A percentile compares a stretch with the other conserved stretches of the same genome.
Conservation (phyloP, 768 basidiomycete species). For the Crassisporium funariophilum region DNA sequence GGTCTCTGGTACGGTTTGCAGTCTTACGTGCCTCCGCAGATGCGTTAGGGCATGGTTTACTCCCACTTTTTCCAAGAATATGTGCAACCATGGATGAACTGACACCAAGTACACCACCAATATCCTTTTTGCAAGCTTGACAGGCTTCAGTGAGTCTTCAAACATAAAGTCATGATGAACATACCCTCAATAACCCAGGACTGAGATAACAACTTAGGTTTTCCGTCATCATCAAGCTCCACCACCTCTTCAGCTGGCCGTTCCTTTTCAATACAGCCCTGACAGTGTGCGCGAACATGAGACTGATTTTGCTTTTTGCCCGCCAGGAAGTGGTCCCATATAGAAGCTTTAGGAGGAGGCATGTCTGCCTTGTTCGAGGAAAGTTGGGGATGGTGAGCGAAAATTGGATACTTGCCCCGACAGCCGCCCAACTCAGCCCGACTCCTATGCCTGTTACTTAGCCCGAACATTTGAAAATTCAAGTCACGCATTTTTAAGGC, state of each 20-base stretch:
- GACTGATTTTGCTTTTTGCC: conserved; percentile 24
- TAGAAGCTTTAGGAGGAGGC: conserved; percentile 19
- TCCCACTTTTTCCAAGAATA: conserved; percentile 18
- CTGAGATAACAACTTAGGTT: conserved; percentile 9
- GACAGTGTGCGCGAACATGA: conserved; percentile 21
- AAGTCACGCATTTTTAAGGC: conserved; percentile 4
- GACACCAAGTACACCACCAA: conserved; percentile 22
- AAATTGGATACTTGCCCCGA: not conserved
- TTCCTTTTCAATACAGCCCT: conserved; percentile 17
- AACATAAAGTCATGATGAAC: not conserved
- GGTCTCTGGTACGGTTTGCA: conserved; percentile 2
- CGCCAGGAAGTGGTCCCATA: conserved; percentile 22
- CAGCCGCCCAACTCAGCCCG: not conserved
- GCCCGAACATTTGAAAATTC: not conserved
- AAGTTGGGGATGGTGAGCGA: not conserved
- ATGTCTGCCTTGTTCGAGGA: conserved; percentile 1
- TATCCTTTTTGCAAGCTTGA: conserved; percentile 18
- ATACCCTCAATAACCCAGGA: conserved; percentile 20
- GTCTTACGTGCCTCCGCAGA: conserved; percentile 13
- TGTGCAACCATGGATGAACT: conserved; percentile 28
- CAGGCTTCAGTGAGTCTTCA: not conserved
- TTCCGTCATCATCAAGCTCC: conserved; percentile 17
- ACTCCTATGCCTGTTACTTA: not conserved
- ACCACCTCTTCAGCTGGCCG: conserved; percentile 9
- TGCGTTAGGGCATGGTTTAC: conserved; percentile 20